Conservation (phyloP, 148 eudicot genomes). For the Silene uniflora region DNA sequence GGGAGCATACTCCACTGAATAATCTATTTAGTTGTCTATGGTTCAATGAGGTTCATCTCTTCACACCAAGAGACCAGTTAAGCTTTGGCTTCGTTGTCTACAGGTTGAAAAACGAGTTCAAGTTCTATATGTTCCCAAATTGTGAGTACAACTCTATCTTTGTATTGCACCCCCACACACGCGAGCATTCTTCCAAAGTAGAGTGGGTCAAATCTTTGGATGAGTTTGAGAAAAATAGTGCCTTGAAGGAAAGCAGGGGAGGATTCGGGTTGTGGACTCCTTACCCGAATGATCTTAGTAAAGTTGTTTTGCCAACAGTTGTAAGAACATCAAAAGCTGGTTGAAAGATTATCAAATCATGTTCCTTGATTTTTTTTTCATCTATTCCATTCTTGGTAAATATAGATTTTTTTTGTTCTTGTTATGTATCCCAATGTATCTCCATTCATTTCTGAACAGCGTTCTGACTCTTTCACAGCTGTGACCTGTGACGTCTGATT, state of each 20-base stretch:
- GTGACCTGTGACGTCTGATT: neutral
- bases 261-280: conserved; percentile 96
- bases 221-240: conserved; percentile 62
- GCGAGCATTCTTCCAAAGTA: conserved; percentile 88
- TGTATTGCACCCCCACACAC: conserved; percentile 76
- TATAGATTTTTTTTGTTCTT: conserved; percentile 2
- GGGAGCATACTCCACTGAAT: conserved; percentile 82
- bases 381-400: neutral
- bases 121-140: conserved; percentile 84
- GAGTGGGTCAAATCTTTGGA: conserved; percentile 84
- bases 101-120: conserved; percentile 56
- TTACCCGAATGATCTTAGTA: conserved; percentile 70
- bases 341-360: conserved; percentile 12
- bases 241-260: conserved; percentile 72
- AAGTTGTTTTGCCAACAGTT: conserved; percentile 70
- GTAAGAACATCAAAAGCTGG: conserved; percentile 92
- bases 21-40: conserved; percentile 92
- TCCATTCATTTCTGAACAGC: no score
- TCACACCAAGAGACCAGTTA: conserved; percentile 94
- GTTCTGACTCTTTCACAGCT: neutral
- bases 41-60: conserved; percentile 96
- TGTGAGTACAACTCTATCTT: conserved; percentile 87
- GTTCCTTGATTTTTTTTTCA: neutral
- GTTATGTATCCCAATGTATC: neutral
- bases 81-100: conserved; percentile 92